Evolutionary conservation across 306 rosid species (phyloP).

Genomic region (Astragalus membranaceus): DNA sequence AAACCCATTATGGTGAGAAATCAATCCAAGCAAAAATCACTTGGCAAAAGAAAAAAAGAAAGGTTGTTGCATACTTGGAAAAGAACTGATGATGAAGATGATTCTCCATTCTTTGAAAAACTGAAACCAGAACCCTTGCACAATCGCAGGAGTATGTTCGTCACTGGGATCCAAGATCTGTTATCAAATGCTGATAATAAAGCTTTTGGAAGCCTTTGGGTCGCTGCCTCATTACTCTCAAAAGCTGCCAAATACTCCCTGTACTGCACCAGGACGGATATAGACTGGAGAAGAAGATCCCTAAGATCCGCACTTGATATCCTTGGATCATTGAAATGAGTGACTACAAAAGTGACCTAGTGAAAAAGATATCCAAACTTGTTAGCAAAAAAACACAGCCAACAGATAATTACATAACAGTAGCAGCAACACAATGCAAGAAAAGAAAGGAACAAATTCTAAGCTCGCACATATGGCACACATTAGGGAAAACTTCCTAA

Average conservation of each 20-base stretch:
- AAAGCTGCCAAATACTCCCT: conserved; percentile 74
- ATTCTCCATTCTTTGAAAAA: conserved; percentile 85
- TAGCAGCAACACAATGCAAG: neutral
- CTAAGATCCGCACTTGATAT: conserved; percentile 90
- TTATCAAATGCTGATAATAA: conserved; percentile 84
- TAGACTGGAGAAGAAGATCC: conserved; percentile 96
- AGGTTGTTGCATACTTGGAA: conserved; percentile 57
- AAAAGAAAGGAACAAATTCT: neutral
- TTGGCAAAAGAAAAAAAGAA: neutral
- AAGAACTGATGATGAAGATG: conserved; percentile 69
- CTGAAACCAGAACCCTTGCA: conserved; percentile 95
- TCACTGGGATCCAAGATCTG: conserved; percentile 94
- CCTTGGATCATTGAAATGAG: conserved; percentile 93
- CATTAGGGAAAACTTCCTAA: neutral
- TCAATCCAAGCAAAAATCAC: neutral
- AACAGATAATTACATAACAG: neutral
- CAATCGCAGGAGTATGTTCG: conserved; percentile 77
- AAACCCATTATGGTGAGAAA: conserved; percentile 20
- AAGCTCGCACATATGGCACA: neutral
- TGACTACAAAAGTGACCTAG: conserved; percentile 87
- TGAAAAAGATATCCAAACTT: conserved; percentile 17
- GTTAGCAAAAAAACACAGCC: neutral
- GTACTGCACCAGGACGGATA: conserved; percentile 90
- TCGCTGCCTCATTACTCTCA: conserved; percentile 85
- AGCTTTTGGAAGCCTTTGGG: conserved; percentile 77